phyloP scores from a whole-genome alignment of 352 stramenopile species.

The Pythium rishiriense region DNA sequence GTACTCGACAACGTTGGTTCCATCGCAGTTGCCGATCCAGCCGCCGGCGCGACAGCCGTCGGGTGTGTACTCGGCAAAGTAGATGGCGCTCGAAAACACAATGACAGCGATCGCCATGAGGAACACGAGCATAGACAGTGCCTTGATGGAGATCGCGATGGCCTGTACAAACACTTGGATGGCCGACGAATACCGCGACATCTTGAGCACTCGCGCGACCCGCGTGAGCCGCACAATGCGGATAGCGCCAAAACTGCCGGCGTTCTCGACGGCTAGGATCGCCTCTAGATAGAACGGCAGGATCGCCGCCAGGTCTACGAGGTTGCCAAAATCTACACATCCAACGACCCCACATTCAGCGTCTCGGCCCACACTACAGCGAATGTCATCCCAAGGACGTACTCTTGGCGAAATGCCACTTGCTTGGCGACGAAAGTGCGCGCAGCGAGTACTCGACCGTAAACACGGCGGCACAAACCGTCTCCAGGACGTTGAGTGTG shows the following conservation, averaged over 20 bases:
- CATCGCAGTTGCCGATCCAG: constrained; percentile 55
- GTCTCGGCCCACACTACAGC: neutral
- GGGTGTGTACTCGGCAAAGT: constrained; percentile 74
- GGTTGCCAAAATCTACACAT: constrained; percentile 64
- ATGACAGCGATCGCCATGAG: constrained; percentile 86
- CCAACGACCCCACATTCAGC: neutral
- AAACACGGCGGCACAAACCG: constrained; percentile 54
- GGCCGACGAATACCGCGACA: constrained; percentile 84
- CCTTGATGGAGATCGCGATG: constrained; percentile 72
- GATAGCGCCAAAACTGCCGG: constrained; percentile 65
- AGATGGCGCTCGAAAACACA: constrained; percentile 84
- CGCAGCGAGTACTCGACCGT: constrained; percentile 63
- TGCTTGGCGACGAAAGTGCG: constrained; percentile 48
- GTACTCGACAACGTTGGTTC: neutral
- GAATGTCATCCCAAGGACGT: neutral
- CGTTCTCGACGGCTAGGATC: constrained; percentile 66
- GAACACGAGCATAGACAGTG: constrained; percentile 86
- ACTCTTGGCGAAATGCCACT: constrained; percentile 53
- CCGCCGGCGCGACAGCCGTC: constrained; percentile 61
- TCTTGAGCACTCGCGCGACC: constrained; percentile 84
- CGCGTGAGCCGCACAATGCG: constrained; percentile 83
- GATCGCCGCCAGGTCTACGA: constrained; percentile 82
- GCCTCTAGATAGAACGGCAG: constrained; percentile 85
- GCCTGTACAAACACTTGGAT: constrained; percentile 84
- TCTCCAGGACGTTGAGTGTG: constrained; percentile 44